Evolutionary conservation across 441 rosid species (phyloP).

Genomic region (Aquilaria agallochum): DNA sequence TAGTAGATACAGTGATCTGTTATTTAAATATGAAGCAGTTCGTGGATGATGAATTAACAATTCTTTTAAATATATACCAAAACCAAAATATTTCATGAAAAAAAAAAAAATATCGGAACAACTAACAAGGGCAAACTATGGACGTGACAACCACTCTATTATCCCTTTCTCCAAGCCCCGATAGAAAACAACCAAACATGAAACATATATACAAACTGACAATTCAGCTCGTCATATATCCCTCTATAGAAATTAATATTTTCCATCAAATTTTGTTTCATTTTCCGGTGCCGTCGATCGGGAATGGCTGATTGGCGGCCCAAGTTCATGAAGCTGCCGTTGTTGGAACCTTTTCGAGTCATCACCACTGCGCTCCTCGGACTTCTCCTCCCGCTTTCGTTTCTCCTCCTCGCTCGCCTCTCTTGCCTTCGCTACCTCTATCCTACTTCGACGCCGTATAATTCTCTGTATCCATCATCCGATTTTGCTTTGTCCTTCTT

Average conservation of each 20-base stretch:
- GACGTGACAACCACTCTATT: conserved; percentile 67
- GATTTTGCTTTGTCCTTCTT: conserved; percentile 28
- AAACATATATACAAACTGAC: conserved; percentile 17
- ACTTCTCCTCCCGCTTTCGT: conserved; percentile 76
- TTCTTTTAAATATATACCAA: too few relatives aligned
- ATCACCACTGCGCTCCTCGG: conserved; percentile 54
- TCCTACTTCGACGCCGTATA: conserved; percentile 5
- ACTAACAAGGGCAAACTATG: conserved; percentile 29
- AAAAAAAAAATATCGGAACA: neutral
- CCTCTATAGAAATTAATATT: too few relatives aligned
- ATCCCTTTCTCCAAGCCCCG: conserved; percentile 22
- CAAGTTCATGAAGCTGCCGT: conserved; percentile 7
- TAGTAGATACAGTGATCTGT: too few relatives aligned
- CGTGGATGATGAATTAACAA: too few relatives aligned
- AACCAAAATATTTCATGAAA: neutral
- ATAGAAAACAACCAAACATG: neutral
- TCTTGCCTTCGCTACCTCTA: conserved; percentile 36
- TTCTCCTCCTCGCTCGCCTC: conserved; percentile 70
- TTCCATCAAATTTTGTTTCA: conserved; percentile 8
- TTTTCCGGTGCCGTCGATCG: neutral
- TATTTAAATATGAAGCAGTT: too few relatives aligned
- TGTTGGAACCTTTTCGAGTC: conserved; percentile 40
- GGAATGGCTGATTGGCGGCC: conserved; percentile 18
- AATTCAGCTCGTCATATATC: too few relatives aligned
- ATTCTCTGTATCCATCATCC: conserved; percentile 3